Evolutionary conservation across 345 rosid species (phyloP), one percentile per base, ranked within the genome.

Genomic region (Acer campestre): DNA sequence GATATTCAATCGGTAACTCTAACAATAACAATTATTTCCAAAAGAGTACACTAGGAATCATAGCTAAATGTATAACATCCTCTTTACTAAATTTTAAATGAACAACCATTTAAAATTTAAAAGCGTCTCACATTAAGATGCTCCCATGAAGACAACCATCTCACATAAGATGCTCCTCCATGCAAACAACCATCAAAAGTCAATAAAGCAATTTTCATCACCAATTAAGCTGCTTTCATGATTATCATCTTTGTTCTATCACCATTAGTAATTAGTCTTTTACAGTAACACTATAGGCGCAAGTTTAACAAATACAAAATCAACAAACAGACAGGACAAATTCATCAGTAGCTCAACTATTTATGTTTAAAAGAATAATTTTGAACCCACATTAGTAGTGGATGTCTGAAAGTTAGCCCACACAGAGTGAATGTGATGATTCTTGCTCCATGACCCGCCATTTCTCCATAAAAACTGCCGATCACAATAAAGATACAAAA

Each of bases 351-450:
- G 29, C 65, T 38, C 65, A 31, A 12, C 69, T 46, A 46, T 74
- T 63, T 20, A 8, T 68, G 40, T 23, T 29, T 13, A 69, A 62
- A 27, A 73, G 75, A 59, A 49, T 14, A 70, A 14, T 20, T 67
- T 79, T 59, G 22, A 67, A 82, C 98, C 90, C 80, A 93, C 99
- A 84, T 95, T 93, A 80, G 85, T 95, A 76, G 93, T 79, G 67
- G 99, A 93, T 42, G 98, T 92, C 93, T 95, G 99, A 83, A 95
- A 95, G 86, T 95, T 95, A 70, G 93, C 99, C 98, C 99, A 95
- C 10, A 95, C 92, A 66, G 99, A 92, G 85, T 93, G 99, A 78
- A 93, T 82, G 23, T 92, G 68, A 70, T 83, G 86, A 67, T 75
- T 82, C 38, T 86, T 77, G 84, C 87, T 84, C 81, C 88, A 88